Evolutionary conservation across 208 protist genomes (phyloP), one percentile per base, ranked within the genome.

Genomic region (Crithidia acanthocephali): DNA sequence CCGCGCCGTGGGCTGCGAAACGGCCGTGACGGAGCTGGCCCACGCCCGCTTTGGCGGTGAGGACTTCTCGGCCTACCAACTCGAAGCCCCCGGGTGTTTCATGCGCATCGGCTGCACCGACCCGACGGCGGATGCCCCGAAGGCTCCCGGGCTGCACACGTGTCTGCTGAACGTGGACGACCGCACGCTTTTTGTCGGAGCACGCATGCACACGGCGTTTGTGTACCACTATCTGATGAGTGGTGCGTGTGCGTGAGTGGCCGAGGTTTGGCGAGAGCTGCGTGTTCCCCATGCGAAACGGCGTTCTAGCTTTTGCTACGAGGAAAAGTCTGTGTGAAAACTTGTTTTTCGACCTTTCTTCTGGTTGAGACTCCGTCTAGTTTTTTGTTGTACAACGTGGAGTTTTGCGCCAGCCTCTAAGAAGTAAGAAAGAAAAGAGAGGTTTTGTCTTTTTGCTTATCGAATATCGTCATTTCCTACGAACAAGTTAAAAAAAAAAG

Each of bases 41-140:
- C 18, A 76, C 0, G 53, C 79, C 0, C 59, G 50, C 33, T 78
- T 77, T 50, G 79, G 70, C 10, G 79, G 68, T 30, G 83, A 88
- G 57, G 83, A 88, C 68, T 88, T 88, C 55, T 88, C 83, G 1
- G 72, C 68, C 35, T 88, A 83, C 56, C 72, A 79, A 44, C 42
- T 25, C 1, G 32, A 67, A 16, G 74, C 66, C 2, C 79, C 83
- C 0, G 83, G 83, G 30, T 80, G 64, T 44, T 84, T 83, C 33
- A 55, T 80, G 53, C 28, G 30, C 4, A 32, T 88, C 16, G 83
- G 79, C 30, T 63, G 57, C 57, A 63, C 57, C 2, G 23, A 50
- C 27, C 64, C 74, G 3, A 59, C 76, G 16, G 57, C 81, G 61
- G 61, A 72, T 32, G 74, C 44, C 0, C 44, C 72, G 28, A 72